Evolutionary conservation across 148 eudicot genomes (phyloP).

Genomic region (Fagopyrum tataricum): DNA sequence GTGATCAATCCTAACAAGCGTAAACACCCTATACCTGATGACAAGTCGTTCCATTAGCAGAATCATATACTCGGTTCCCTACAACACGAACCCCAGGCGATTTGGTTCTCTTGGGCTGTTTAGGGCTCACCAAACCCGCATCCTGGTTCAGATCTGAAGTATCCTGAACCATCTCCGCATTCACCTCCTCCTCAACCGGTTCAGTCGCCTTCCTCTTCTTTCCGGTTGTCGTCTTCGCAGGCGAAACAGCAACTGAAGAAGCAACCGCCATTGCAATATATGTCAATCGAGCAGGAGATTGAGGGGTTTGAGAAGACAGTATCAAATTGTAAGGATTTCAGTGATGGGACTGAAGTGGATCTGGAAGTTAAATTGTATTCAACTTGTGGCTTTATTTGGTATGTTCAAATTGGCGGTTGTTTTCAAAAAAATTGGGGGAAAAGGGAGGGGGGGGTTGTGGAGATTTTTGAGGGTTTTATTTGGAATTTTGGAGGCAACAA

Average conservation of each 20-base stretch:
- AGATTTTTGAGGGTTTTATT: neutral
- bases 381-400: neutral
- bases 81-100: constrained; percentile 39
- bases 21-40: constrained; percentile 53
- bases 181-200: neutral
- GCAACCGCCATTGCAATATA: constrained; percentile 2
- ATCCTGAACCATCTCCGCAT: neutral
- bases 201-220: constrained; percentile 14
- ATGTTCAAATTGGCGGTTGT: neutral
- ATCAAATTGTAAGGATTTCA: neutral
- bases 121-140: constrained; percentile 9
- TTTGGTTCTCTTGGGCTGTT: constrained; percentile 29
- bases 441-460: neutral
- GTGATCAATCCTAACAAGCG: neutral
- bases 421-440: neutral
- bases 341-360: neutral
- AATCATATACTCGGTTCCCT: constrained; percentile 42
- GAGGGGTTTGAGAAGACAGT: neutral
- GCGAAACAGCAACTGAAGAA: constrained; percentile 7
- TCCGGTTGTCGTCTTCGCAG: neutral
- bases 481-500: neutral
- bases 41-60: constrained; percentile 61
- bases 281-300: neutral
- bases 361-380: neutral
- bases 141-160: neutral